Conservation (phyloP, 306 rosid species). For the Prunus mume region DNA sequence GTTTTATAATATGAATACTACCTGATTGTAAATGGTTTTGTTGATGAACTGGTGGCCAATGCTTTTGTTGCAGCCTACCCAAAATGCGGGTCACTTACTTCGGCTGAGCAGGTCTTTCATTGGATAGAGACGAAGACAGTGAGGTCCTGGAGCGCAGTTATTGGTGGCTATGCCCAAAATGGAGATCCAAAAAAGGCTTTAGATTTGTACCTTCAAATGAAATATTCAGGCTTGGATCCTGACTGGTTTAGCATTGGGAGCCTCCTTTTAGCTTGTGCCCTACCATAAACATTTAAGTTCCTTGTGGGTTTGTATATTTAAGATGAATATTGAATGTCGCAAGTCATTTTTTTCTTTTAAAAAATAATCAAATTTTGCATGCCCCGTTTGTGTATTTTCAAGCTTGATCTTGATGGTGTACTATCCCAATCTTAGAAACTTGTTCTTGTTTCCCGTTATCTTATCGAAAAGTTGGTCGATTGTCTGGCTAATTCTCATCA, state of each 20-base stretch:
- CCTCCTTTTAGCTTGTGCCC: conserved; percentile 74
- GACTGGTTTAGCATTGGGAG: conserved; percentile 59
- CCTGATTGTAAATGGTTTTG: no score
- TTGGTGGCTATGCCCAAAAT: conserved; percentile 65
- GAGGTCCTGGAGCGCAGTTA: conserved; percentile 80
- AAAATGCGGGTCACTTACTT: conserved; percentile 52
- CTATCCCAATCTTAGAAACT: no score
- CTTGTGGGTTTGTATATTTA: no score
- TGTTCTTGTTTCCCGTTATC: no score
- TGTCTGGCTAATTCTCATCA: no score
- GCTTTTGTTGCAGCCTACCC: conserved; percentile 58
- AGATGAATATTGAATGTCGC: no score
- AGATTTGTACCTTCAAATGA: conserved; percentile 59
- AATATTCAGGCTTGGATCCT: conserved; percentile 46
- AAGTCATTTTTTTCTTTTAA: no score
- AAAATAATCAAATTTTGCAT: neutral
- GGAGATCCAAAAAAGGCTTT: conserved; percentile 67
- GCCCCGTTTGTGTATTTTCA: no score
- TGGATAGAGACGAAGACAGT: conserved; percentile 49
- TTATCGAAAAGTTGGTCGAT: no score
- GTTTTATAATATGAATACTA: no score
- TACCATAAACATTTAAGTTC: no score
- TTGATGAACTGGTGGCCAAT: conserved; percentile 60
- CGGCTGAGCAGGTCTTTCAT: conserved; percentile 55
- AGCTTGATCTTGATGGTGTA: no score